Conservation (phyloP, 495 filamentous ascomycete species). For the Podospora conica region DNA sequence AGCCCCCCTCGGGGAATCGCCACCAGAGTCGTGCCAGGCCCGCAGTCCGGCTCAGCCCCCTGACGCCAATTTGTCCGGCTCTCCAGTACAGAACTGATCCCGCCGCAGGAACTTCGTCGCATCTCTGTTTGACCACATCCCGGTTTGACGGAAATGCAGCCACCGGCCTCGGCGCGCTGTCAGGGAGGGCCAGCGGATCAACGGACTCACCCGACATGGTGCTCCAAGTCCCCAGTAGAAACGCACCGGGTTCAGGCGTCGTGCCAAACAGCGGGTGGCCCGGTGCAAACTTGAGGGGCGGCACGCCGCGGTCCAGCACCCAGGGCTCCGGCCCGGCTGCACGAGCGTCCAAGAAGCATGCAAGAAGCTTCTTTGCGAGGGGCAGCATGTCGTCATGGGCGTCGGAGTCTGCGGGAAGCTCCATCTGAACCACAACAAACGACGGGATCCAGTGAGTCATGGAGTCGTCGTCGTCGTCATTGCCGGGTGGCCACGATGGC, state of each 20-base stretch:
- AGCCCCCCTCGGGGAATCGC: constrained; percentile 4
- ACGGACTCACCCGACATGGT: not conserved
- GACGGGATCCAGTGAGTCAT: constrained; percentile 3
- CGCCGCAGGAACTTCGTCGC: not conserved
- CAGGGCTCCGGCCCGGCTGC: constrained; percentile 1
- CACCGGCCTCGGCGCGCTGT: not conserved
- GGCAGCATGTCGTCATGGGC: not conserved
- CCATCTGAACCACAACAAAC: not conserved
- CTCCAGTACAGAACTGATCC: constrained; percentile 8
- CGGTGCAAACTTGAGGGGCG: not conserved
- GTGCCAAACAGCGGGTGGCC: not conserved
- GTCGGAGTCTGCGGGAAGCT: not conserved
- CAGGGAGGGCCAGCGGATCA: not conserved
- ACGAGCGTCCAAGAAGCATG: constrained; percentile 3
- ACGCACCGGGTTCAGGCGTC: not conserved
- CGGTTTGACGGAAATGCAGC: not conserved
- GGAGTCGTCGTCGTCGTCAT: not conserved
- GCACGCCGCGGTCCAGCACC: constrained; percentile 2
- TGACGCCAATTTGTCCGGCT: not conserved
- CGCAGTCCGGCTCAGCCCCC: not conserved
- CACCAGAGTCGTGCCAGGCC: not conserved
- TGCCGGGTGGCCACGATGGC: not conserved
- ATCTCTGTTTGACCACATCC: not conserved
- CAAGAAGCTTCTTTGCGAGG: not conserved
- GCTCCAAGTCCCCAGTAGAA: constrained; percentile 2